Conservation (phyloP, 106 monocot genomes). For the Alisma plantagoaquatica region DNA sequence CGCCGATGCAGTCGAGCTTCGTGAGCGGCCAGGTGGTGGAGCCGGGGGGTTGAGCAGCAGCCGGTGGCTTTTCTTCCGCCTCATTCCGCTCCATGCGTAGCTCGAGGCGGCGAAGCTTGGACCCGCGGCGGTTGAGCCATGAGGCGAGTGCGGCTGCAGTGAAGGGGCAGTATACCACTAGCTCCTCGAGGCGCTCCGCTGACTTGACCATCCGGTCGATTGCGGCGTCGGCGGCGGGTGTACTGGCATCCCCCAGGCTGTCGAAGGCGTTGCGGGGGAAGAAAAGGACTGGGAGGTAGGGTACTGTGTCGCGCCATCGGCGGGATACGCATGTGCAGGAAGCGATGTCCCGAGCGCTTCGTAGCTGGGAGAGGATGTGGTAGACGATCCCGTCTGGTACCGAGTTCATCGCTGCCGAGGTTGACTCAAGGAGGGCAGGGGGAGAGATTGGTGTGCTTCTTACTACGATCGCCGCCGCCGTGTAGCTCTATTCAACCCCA, state of each 20-base stretch:
- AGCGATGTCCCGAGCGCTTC: conserved; percentile 65
- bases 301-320: conserved; percentile 52
- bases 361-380: conserved; percentile 60
- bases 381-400: conserved; percentile 78
- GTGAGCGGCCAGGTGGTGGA: no score
- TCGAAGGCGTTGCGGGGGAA: conserved; percentile 73
- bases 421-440: no score
- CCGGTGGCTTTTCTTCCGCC: conserved; percentile 16
- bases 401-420: conserved; percentile 50
- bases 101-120: conserved; percentile 53
- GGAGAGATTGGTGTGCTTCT: no score
- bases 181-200: conserved; percentile 38
- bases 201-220: conserved; percentile 52
- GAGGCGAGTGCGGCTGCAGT: conserved; percentile 33
- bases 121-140: conserved; percentile 33
- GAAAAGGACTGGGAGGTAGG: conserved; percentile 61
- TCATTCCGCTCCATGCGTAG: conserved; percentile 73
- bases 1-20: conserved; percentile 40
- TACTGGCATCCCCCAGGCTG: not conserved
- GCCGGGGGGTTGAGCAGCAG: no score
- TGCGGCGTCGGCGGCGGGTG: conserved; percentile 19
- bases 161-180: conserved; percentile 85
- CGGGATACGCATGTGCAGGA: conserved; percentile 57
- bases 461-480: no score
- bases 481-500: no score